Evolutionary conservation across 192 early-diverging fungal species (phyloP).

Genomic region (Coemansia interrupta): DNA sequence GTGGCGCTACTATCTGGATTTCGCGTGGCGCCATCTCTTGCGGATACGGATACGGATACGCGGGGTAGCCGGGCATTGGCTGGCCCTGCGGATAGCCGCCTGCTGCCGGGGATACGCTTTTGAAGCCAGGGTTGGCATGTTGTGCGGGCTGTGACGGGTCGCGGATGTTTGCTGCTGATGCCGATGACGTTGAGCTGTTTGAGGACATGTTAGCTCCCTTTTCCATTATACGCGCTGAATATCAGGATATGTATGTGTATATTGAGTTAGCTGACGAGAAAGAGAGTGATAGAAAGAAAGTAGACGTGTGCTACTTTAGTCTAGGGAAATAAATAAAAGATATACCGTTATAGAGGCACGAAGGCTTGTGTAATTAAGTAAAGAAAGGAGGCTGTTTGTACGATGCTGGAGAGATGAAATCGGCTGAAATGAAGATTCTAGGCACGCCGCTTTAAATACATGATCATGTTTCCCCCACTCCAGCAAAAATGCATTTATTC

Average conservation of each 20-base stretch:
- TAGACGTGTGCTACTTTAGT: background rate
- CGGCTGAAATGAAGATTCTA: no score
- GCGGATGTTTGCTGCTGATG: constrained; percentile 4
- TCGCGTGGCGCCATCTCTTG: constrained; percentile 18
- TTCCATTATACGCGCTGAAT: background rate
- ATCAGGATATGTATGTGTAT: background rate
- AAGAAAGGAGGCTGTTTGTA: no score
- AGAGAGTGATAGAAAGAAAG: constrained; percentile 6
- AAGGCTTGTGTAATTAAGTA: no score
- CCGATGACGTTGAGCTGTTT: background rate
- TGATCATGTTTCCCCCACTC: no score
- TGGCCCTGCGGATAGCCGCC: background rate
- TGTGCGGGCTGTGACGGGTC: constrained; percentile 1
- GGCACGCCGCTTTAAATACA: no score
- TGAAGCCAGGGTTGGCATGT: constrained; percentile 1
- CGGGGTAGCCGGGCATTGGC: background rate
- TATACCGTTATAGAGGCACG: no score
- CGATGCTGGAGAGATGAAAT: no score
- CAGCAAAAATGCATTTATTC: no score
- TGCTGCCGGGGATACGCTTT: background rate
- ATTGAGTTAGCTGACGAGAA: background rate
- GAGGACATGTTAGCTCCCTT: constrained; percentile 1
- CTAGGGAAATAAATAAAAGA: no score
- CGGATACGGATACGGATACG: constrained; percentile 3
- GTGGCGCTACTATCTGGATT: constrained; percentile 44